phyloP scores from a whole-genome alignment of 1,139 yeast genomes.

The Pichia inconspicua region DNA sequence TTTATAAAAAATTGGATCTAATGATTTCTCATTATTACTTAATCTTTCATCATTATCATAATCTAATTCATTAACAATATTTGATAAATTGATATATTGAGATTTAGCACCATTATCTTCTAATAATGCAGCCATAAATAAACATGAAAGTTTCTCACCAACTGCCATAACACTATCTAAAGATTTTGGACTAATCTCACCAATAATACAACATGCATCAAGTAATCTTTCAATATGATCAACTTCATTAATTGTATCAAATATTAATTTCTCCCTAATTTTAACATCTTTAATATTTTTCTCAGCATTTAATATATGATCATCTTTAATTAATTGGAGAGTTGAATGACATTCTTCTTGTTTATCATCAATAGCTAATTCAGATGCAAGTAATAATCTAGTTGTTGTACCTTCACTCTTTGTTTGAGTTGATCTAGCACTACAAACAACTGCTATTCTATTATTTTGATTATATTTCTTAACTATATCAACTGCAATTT shows the following conservation, averaged over 20 bases:
- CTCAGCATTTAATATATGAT: slow-evolving; percentile 73
- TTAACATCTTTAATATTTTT: slow-evolving; percentile 38
- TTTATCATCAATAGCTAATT: slow-evolving; percentile 51
- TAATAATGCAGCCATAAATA: slow-evolving; percentile 79
- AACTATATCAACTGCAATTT: slow-evolving; percentile 79
- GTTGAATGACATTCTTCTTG: slow-evolving; percentile 42
- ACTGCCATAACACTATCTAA: slow-evolving; percentile 84
- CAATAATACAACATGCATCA: slow-evolving; percentile 83
- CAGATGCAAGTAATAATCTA: slow-evolving; percentile 71
- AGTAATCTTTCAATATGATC: slow-evolving; percentile 60
- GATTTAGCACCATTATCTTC: slow-evolving; percentile 75
- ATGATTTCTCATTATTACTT: slow-evolving; percentile 19
- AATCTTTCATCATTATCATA: slow-evolving; percentile 30
- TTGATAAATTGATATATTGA: slow-evolving; percentile 69
- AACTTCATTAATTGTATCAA: slow-evolving; percentile 58
- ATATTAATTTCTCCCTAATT: slow-evolving; percentile 42
- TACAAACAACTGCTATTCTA: slow-evolving; percentile 91
- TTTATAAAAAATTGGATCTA: slow-evolving; percentile 63
- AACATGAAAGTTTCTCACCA: slow-evolving; percentile 88
- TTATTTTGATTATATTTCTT: slow-evolving; percentile 50
- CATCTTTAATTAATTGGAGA: slow-evolving; percentile 60
- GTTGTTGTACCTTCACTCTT: slow-evolving; percentile 95
- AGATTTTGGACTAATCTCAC: slow-evolving; percentile 85
- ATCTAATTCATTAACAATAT: slow-evolving; percentile 36
- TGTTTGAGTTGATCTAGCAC: slow-evolving; percentile 86